Conservation (phyloP, 306 rosid species). For the Arachis stenosperma region DNA sequence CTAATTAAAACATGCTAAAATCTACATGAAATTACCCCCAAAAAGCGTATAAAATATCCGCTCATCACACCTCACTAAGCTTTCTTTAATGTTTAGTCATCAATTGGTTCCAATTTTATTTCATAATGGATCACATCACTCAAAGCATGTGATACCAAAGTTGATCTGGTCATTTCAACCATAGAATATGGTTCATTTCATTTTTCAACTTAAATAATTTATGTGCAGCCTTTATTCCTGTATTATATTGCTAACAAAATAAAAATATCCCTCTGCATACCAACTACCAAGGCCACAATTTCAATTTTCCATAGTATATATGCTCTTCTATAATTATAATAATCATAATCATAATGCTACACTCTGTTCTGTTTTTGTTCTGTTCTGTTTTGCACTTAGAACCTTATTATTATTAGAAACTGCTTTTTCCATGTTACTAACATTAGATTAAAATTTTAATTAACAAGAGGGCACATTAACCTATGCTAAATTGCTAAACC, state of each 20-base stretch:
- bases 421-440: constrained; percentile 27
- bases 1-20: too few relatives aligned
- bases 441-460: background rate
- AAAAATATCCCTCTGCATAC: constrained; percentile 3
- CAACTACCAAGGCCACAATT: background rate
- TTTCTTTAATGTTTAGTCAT: constrained; percentile 42
- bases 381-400: constrained; percentile 30
- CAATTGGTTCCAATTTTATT: constrained; percentile 32
- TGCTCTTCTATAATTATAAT: background rate
- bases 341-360: background rate
- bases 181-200: constrained; percentile 48
- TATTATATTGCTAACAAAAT: background rate
- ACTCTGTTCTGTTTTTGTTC: too few relatives aligned
- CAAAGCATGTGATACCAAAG: constrained; percentile 58
- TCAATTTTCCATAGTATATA: background rate
- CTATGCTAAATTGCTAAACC: constrained; percentile 13
- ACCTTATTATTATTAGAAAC: background rate
- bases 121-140: constrained; percentile 43
- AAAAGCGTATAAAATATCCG: too few relatives aligned
- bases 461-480: background rate
- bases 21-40: too few relatives aligned
- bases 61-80: constrained; percentile 41
- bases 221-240: constrained; percentile 41
- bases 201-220: constrained; percentile 23
- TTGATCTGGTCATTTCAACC: constrained; percentile 36